Conservation (phyloP, 2,329 filamentous ascomycete genomes). For the Microcyclospora tardicrescens region DNA sequence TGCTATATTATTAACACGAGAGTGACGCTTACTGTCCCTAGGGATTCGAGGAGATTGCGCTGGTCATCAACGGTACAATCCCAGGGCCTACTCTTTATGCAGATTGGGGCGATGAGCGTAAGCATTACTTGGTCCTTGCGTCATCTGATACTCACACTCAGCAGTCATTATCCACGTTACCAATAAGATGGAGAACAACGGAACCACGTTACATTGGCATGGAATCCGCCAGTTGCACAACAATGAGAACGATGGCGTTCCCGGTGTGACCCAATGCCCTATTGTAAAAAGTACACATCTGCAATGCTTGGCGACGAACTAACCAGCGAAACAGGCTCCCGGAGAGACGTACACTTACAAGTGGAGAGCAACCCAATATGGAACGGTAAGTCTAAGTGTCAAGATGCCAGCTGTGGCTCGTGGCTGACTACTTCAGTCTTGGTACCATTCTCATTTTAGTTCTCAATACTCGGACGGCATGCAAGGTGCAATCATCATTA, state of each 20-base stretch:
- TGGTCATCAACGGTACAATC: constrained; percentile 34
- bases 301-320: not conserved
- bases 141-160: too few species aligned
- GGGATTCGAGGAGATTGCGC: too few species aligned
- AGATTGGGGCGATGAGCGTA: constrained; percentile 31
- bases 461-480: constrained; percentile 30
- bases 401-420: constrained; percentile 8
- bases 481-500: constrained; percentile 27
- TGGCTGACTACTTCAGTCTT: too few species aligned
- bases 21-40: not conserved
- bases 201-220: constrained; percentile 41
- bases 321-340: not conserved
- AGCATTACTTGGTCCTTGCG: too few species aligned
- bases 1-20: too few species aligned
- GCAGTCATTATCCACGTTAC: constrained; percentile 23
- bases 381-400: too few species aligned
- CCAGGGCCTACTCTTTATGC: constrained; percentile 17
- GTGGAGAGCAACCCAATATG: constrained; percentile 22
- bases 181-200: constrained; percentile 31
- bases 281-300: too few species aligned
- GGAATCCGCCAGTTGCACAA: constrained; percentile 39
- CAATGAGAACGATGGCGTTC: constrained; percentile 40
- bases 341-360: constrained; percentile 33
- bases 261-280: constrained; percentile 43
- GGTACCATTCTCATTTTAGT: constrained; percentile 30